Conservation (phyloP, 2,329 filamentous ascomycete genomes). For the Colletotrichum musicola region DNA sequence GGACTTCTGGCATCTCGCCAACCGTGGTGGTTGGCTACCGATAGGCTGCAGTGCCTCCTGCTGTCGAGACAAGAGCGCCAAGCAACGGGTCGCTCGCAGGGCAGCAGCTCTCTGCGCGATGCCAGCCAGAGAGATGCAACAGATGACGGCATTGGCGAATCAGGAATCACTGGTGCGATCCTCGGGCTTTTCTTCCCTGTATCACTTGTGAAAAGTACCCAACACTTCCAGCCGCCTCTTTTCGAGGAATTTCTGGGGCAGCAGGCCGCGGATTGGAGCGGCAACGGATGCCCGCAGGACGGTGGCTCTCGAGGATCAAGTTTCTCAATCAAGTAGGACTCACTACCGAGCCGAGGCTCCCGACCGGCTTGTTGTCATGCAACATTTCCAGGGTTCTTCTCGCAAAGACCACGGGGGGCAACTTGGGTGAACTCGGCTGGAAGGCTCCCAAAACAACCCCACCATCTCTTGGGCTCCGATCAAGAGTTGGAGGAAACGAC, state of each 20-base stretch:
- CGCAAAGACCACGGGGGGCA: not conserved
- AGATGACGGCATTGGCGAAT: not conserved
- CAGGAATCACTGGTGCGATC: too few relatives aligned
- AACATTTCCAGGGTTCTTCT: constrained; percentile 1
- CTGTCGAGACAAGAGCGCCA: constrained; percentile 28
- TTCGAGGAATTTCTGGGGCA: too few relatives aligned
- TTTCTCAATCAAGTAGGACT: too few relatives aligned
- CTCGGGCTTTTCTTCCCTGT: not conserved
- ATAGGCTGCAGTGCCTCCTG: constrained; percentile 18
- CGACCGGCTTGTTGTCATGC: not conserved
- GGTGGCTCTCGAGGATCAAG: not conserved
- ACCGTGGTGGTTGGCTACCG: constrained; percentile 26
- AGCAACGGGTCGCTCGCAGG: constrained; percentile 6
- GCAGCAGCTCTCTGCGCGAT: not conserved
- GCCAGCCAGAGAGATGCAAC: not conserved
- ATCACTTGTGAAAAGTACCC: not conserved
- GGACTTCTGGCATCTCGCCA: not conserved
- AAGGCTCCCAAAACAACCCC: not conserved
- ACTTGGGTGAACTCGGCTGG: not conserved
- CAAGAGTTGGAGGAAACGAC: not conserved
- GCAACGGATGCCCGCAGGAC: constrained; percentile 11
- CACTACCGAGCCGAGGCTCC: not conserved
- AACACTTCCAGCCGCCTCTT: too few relatives aligned
- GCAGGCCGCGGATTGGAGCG: constrained; percentile 17
- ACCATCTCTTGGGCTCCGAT: not conserved